Evolutionary conservation across 1,139 yeast species (phyloP).

Genomic region (Geotrichum reessii): DNA sequence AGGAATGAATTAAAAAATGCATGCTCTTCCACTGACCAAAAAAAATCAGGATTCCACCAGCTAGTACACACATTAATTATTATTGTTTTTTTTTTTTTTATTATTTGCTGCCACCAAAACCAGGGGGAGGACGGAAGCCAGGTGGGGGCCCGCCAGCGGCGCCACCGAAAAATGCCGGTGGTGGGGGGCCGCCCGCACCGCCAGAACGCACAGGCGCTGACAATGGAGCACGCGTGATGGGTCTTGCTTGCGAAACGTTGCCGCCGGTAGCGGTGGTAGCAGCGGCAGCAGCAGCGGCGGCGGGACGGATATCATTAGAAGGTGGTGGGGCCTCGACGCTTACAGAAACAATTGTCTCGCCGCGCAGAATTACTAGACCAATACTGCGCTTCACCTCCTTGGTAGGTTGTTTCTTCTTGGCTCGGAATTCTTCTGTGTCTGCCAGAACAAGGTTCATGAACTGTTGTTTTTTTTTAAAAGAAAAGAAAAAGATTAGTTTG

Average conservation of each 20-base stretch:
- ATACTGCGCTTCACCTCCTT: slow-evolving; percentile 62
- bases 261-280: slow-evolving; percentile 12
- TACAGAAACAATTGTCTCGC: slow-evolving; percentile 81
- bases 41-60: no score
- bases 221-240: slow-evolving; percentile 20
- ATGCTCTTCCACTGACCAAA: no score
- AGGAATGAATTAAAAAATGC: no score
- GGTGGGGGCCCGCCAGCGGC: slow-evolving; percentile 24
- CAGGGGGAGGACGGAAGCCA: slow-evolving; percentile 21
- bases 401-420: slow-evolving; percentile 49
- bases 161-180: background rate
- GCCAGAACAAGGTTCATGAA: slow-evolving; percentile 81
- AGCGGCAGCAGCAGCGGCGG: slow-evolving; percentile 33
- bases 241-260: slow-evolving; percentile 6
- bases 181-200: slow-evolving; percentile 17
- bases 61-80: no score
- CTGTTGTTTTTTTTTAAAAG: slow-evolving; percentile 15
- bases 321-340: slow-evolving; percentile 78
- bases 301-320: slow-evolving; percentile 36
- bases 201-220: slow-evolving; percentile 32
- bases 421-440: slow-evolving; percentile 78
- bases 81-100: background rate
- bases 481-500: background rate
- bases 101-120: background rate
- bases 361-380: slow-evolving; percentile 80